Conservation (phyloP, 164 flowering plant genomes). For the Nymphaea colorata region DNA sequence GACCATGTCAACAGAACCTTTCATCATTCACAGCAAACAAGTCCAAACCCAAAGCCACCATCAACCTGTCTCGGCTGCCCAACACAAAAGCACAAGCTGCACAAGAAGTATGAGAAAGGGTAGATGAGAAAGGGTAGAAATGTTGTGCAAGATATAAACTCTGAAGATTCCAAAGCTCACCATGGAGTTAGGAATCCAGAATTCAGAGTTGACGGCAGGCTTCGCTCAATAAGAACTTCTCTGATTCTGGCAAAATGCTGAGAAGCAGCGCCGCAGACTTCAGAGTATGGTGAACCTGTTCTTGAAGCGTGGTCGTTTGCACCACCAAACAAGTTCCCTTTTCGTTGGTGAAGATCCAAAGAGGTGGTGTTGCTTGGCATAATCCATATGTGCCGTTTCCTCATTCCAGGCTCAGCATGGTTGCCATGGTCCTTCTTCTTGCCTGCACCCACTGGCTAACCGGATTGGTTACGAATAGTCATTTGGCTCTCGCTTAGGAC, state of each 20-base stretch:
- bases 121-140: neutral
- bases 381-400: slow-evolving; percentile 54
- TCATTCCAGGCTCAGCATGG: slow-evolving; percentile 42
- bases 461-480: slow-evolving; percentile 85
- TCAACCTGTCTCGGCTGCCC: slow-evolving; percentile 67
- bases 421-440: slow-evolving; percentile 53
- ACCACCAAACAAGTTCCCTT: slow-evolving; percentile 45
- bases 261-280: slow-evolving; percentile 76
- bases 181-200: slow-evolving; percentile 92
- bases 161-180: slow-evolving; percentile 25
- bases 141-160: neutral
- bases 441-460: slow-evolving; percentile 23
- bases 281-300: slow-evolving; percentile 71
- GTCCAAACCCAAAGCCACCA: slow-evolving; percentile 75
- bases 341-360: slow-evolving; percentile 28
- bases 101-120: neutral
- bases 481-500: slow-evolving; percentile 61
- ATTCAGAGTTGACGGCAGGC: slow-evolving; percentile 74
- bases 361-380: slow-evolving; percentile 8
- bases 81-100: neutral
- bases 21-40: slow-evolving; percentile 88
- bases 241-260: slow-evolving; percentile 90
- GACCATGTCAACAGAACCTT: slow-evolving; percentile 69
- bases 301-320: slow-evolving; percentile 32
- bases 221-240: slow-evolving; percentile 83